A percentile compares a stretch with the other conserved stretches of the same genome.
Conservation (phyloP, 1,284 basidiomycete species). For the Puccinia polysora region DNA sequence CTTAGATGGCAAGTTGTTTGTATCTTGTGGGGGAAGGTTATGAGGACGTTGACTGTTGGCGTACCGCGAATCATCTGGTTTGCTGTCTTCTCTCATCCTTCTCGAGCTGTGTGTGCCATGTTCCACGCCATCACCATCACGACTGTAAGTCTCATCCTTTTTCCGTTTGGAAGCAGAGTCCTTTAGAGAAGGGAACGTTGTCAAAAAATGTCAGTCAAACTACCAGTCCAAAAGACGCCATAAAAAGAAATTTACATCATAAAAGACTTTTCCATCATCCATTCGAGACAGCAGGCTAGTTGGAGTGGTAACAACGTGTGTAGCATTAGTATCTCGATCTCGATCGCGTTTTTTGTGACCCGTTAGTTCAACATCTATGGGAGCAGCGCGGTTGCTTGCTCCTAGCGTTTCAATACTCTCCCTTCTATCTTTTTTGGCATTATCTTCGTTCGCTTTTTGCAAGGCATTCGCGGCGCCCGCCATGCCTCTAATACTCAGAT, state of each 20-base stretch:
- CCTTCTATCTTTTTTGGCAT: conserved; percentile 35
- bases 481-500: conserved; percentile 40
- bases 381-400: not conserved
- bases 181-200: not conserved
- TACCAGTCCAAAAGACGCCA: not conserved
- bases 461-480: conserved; percentile 39
- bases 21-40: not conserved
- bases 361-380: conserved; percentile 16
- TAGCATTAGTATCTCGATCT: conserved; percentile 4
- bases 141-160: not conserved
- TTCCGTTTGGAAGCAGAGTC: conserved; percentile 16
- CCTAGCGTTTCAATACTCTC: not conserved
- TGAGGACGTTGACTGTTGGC: not conserved
- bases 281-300: conserved; percentile 35
- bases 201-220: conserved; percentile 1
- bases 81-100: conserved; percentile 17
- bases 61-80: conserved; percentile 18
- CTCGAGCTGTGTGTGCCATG: conserved; percentile 1
- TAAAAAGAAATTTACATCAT: conserved; percentile 6
- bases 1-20: not conserved
- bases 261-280: conserved; percentile 17
- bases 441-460: conserved; percentile 42
- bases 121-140: not conserved
- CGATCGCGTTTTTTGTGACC: conserved; percentile 20
- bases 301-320: not conserved